Base-by-base conservation (phyloP, 345 rosid species). In the Carallia brachiata region DNA sequence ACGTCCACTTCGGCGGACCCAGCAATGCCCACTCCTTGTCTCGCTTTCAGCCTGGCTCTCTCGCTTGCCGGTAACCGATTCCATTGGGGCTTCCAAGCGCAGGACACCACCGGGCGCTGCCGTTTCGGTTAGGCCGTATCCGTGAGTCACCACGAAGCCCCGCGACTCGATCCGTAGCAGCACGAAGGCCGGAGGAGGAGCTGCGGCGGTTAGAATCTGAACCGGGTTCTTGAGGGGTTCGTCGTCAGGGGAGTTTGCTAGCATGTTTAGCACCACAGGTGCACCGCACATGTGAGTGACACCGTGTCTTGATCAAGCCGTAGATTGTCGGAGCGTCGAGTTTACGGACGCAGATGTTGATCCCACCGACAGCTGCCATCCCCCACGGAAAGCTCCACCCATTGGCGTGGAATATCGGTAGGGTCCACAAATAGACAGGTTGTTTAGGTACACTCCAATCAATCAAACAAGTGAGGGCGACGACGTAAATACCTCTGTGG, bases 251-350 rank as follows among this genome's bases (percentile, higher is more conserved):
- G 74, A 50, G 48, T 52, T 52, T 30, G 79, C 59, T 17, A 75
- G 66, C 74, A 75, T 75, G 74, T 59, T 75, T 15, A 75, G 58
- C 44, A 75, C 79, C 28, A 75, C 74, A 0, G 79, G 79, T 6
- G 74, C 79, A 4, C 70, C 79, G 5, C 79, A 70, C 79, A 75
- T 75, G 79, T 75, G 79, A 54, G 74, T 75, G 67, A 75, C 67
- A 1, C 71, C 47, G 67, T 70, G 75, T 15, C 52, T 65, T 52
- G 67, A 75, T 75, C 67, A 75, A 55, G 36, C 37, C 66, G 67
- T 36, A 65, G 58, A 65, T 65, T 0, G 62, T 66, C 0, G 71
- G 7, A 2, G 47, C 74, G n/a, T 70, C 74, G 19, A 75, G 23
- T 75, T n/a, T 60, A 0, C 79, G 71, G 7, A 70, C 39, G 27